Evolutionary conservation across 164 flowering plant genomes (phyloP).

Genomic region (Buxus sempervirens): DNA sequence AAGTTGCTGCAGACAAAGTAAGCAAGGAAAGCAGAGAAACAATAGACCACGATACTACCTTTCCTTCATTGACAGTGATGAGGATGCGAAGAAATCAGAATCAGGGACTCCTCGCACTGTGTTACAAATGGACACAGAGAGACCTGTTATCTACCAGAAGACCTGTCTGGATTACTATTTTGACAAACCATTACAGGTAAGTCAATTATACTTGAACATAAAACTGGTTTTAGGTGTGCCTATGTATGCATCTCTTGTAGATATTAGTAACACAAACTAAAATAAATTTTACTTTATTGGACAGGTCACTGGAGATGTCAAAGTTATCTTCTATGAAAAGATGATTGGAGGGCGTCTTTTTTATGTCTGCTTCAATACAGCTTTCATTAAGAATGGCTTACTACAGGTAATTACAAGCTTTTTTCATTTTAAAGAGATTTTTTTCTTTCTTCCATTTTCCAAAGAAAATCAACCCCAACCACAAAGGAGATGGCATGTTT

Average conservation of each 20-base stretch:
- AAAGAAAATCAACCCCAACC: no score
- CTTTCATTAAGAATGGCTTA: constrained; percentile 65
- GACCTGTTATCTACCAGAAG: constrained; percentile 51
- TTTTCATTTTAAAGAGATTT: no score
- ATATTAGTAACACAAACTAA: neutral
- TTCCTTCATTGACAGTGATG: constrained; percentile 41
- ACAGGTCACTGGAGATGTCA: constrained; percentile 76
- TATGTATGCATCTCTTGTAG: neutral
- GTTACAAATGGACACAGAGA: constrained; percentile 78
- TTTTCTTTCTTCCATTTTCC: neutral
- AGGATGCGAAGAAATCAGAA: constrained; percentile 27
- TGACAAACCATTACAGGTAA: constrained; percentile 57
- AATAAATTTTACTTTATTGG: neutral
- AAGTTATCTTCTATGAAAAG: constrained; percentile 68
- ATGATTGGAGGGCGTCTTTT: constrained; percentile 79
- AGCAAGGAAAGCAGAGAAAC: constrained; percentile 43
- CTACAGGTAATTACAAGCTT: constrained; percentile 51
- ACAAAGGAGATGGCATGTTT: no score
- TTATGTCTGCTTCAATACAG: constrained; percentile 76
- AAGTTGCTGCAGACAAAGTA: constrained; percentile 51
- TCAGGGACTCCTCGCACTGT: constrained; percentile 39
- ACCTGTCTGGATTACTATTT: constrained; percentile 61
- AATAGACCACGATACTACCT: constrained; percentile 46
- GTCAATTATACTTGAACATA: neutral
- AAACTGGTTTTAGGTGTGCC: neutral